Base-by-base conservation (phyloP, 306 rosid species). In the Glycine soja region DNA sequence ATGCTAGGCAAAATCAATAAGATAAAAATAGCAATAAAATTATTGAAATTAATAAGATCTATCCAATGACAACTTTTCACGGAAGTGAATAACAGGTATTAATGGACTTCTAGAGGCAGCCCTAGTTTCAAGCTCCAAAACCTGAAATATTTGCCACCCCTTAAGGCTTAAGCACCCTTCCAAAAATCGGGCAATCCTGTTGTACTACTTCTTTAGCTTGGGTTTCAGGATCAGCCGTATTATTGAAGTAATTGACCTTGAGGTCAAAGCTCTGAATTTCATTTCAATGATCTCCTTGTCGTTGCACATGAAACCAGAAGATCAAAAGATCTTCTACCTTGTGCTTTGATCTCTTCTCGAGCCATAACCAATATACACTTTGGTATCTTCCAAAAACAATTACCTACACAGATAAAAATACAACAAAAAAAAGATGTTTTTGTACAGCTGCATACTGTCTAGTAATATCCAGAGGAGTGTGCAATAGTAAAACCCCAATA, bases 301-400 rank as follows among this genome's bases (percentile, higher is more conserved):
- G 16, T 12, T 18, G 43, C 16, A 36, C 74, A 58, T 52, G 75
- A 74, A 71, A 92, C 92, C 92, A 92, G 74, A 67, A 86, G 92
- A 92, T 89, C 88, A 79, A 90, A 89, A 74, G 93, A 86, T 40
- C 52, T 5, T 43, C 10, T 16, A 68, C 8, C 38, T 45, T 43
- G 38, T 18, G 38, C 90, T 75, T 85, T 79, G 38, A 57, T 79
- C 71, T 66, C 89, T 77, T 91, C 88, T 83, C 9, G 83, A 76
- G 72, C 85, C 88, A 84, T 85, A 88, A 65, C 90, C 82, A 51
- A 91, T 91, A 78, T 89, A 88, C 61, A 83, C 91, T 73, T 79
- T 74, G n/a, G 87, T 89, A 78, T 92, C 93, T 81, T 92, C 93
- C 90, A 91, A 73, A 38, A 81, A 85, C 92, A 70, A 89, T 88